phyloP scores from a whole-genome alignment of 2,329 filamentous ascomycete genomes.

The Hymenoscyphus occultus region DNA sequence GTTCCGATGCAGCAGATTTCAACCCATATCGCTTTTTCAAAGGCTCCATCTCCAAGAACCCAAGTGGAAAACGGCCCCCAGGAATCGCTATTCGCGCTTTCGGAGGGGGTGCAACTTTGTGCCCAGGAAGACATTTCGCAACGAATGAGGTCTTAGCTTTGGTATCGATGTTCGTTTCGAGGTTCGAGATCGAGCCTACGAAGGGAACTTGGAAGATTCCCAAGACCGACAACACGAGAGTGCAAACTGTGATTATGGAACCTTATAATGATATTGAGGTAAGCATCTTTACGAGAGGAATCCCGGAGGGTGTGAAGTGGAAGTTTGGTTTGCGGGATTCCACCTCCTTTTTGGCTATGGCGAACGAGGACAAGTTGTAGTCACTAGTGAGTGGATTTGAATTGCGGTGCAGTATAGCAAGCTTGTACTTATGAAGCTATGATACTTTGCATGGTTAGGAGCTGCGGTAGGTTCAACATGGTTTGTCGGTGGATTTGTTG shows the following conservation, averaged over 20 bases:
- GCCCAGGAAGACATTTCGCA: conserved; percentile 39
- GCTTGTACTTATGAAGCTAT: no score
- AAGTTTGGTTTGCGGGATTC: conserved; percentile 6
- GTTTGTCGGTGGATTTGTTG: no score
- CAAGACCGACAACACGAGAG: conserved; percentile 2
- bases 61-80: conserved; percentile 22
- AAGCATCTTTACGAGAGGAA: not conserved
- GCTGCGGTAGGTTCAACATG: no score
- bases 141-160: conserved; percentile 38
- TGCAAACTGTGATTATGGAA: conserved; percentile 1
- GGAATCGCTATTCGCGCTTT: conserved; percentile 30
- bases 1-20: conserved; percentile 34
- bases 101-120: conserved; percentile 39
- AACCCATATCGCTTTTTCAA: conserved; percentile 37
- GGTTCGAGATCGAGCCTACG: conserved; percentile 24
- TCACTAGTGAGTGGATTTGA: no score
- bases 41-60: conserved; percentile 24
- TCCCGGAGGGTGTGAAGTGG: conserved; percentile 8
- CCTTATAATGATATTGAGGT: conserved; percentile 15
- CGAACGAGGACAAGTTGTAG: not conserved
- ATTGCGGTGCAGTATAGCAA: no score
- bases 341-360: conserved; percentile 3
- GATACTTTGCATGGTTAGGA: no score
- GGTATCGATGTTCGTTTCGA: conserved; percentile 22
- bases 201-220: conserved; percentile 18